Evolutionary conservation across 495 filamentous ascomycete genomes (phyloP), one percentile per base, ranked within the genome.

Genomic region (Penicillium samsonianum): DNA sequence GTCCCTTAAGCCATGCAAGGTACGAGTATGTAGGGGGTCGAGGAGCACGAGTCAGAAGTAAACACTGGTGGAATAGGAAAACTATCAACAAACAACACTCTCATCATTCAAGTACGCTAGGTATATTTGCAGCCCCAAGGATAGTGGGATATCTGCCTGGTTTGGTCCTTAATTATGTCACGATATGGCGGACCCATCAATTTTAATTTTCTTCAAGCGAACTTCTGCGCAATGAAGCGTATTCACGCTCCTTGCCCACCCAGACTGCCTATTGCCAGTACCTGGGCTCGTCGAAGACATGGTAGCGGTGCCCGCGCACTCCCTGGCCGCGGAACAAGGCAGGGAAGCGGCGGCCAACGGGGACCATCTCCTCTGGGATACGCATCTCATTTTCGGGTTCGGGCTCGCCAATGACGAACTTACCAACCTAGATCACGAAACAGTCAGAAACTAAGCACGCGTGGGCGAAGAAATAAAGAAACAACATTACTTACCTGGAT

Each of bases 281-380:
- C 70, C 91, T 82, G 50, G 94, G 94, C 77, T 94, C 89, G 56
- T 96, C 82, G 70, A 99, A 98, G 23, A 98, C 95, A 75, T 99
- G 95, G 73, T 98, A 99, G 37, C 78, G 76, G 75, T 99, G 95
- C 10, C 90, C 95, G 61, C 94, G 79, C 10, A 94, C 89, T 35
- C 95, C 95, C 63, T 92, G 70, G 0, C 92, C 94, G 60, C 82
- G 86, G 72, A 99, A 97, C 69, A 94, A 67, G 11, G 78, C 80
- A n/a, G 94, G 95, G 81, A 97, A 99, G 35, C 88, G 82, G 69
- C 85, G 84, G 31, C 89, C 91, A 58, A 78, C 76, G 4, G 89
- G 84, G 3, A 98, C 85, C 60, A 86, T 73, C 5, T 89, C 84
- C 60, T 89, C 82, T 19, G 83, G 78, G 25, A 90, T 73, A 5